Evolutionary conservation across 31 red algal species (phyloP).

Genomic region (Pterothamnion heteromorphum): DNA sequence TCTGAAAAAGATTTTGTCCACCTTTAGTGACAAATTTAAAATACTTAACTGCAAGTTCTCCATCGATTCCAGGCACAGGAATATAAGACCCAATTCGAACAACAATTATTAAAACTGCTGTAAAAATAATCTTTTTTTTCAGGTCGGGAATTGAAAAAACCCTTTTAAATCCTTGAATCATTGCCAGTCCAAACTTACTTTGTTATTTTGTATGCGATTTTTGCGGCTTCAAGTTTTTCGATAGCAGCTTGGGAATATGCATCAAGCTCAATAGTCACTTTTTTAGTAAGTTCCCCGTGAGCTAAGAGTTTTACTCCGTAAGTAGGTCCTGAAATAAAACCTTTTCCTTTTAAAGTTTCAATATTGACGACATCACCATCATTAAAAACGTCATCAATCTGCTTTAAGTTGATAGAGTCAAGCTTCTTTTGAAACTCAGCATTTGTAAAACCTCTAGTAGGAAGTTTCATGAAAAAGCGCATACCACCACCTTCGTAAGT

Average conservation of each 20-base stretch:
- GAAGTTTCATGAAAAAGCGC: too few relatives aligned
- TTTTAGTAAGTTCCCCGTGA: not conserved
- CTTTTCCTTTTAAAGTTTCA: not conserved
- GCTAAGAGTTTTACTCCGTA: not conserved
- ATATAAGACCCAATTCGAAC: not conserved
- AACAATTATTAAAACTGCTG: not conserved
- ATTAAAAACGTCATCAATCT: not conserved
- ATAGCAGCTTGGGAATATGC: not conserved
- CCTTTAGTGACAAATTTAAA: not conserved
- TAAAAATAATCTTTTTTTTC: not conserved
- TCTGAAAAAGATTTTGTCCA: not conserved
- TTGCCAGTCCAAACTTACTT: too few relatives aligned
- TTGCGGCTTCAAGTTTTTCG: too few relatives aligned
- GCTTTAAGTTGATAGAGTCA: not conserved
- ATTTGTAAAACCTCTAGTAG: not conserved
- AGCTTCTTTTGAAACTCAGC: not conserved
- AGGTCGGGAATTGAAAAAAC: not conserved
- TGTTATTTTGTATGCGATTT: too few relatives aligned
- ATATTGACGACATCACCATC: not conserved
- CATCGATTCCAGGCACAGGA: not conserved
- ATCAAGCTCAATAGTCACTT: not conserved
- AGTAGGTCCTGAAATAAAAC: not conserved
- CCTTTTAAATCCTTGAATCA: not conserved
- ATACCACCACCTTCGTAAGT: too few relatives aligned
- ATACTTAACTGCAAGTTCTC: not conserved